Conservation (phyloP, 2,329 filamentous ascomycete genomes). For the Huntiella omanensis region DNA sequence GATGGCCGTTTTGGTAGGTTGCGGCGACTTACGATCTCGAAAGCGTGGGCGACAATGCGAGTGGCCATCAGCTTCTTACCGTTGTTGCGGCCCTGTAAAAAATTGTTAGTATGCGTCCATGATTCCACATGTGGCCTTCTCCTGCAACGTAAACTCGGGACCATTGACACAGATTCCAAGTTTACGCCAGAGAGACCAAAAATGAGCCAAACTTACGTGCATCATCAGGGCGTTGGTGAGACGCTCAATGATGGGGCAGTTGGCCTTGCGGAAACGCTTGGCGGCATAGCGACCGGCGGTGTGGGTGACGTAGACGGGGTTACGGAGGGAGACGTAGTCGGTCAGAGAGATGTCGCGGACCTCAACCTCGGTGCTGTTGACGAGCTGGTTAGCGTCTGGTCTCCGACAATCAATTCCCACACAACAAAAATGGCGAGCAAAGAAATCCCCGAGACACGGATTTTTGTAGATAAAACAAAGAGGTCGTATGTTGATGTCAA, state of each 20-base stretch:
- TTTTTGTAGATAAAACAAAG: too few relatives aligned
- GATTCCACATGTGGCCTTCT: background rate
- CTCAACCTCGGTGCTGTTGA: conserved; percentile 56
- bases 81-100: conserved; percentile 99
- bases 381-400: conserved; percentile 7
- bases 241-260: conserved; percentile 99
- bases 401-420: background rate
- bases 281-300: conserved; percentile 94
- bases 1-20: background rate
- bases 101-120: conserved; percentile 20
- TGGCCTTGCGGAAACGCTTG: conserved; percentile 99
- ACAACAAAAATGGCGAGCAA: too few relatives aligned
- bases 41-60: conserved; percentile 95
- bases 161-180: background rate
- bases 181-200: background rate
- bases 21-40: conserved; percentile 77
- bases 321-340: conserved; percentile 99
- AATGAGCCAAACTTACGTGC: conserved; percentile 36
- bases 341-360: conserved; percentile 99
- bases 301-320: conserved; percentile 97
- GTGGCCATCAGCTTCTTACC: conserved; percentile 99
- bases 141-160: background rate
- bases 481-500: too few relatives aligned
- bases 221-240: conserved; percentile 99
- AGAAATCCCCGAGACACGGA: too few relatives aligned